A percentile compares a stretch with the other conserved stretches of the same genome.
Conservation (phyloP, 345 rosid genomes). For the Salix purpurea region DNA sequence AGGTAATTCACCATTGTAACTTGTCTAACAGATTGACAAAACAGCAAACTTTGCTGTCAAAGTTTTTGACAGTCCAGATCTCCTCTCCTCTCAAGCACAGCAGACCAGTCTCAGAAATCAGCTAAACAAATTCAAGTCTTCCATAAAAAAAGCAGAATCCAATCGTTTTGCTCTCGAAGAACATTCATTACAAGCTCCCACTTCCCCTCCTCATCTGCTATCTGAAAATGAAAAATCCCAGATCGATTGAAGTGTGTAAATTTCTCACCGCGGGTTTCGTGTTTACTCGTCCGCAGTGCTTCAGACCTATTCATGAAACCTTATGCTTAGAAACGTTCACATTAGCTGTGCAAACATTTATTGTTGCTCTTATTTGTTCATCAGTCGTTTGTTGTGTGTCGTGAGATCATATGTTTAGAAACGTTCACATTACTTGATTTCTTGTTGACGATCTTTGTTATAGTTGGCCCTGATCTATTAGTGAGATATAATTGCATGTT, state of each 20-base stretch:
- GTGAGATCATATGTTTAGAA: no score
- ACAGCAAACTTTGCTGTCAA: slow-evolving; percentile 25
- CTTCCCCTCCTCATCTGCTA: slow-evolving; percentile 3
- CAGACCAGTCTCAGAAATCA: slow-evolving; percentile 21
- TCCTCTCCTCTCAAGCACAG: slow-evolving; percentile 20
- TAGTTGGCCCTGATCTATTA: no score
- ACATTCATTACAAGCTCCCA: not conserved
- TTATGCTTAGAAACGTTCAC: not conserved
- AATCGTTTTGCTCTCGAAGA: not conserved
- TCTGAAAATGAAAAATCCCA: not conserved
- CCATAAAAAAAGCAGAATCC: slow-evolving; percentile 10
- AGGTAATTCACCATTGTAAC: not conserved
- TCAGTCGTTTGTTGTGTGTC: not conserved
- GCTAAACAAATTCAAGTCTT: slow-evolving; percentile 18
- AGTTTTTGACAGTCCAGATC: slow-evolving; percentile 23
- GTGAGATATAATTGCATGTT: no score
- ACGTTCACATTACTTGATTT: no score
- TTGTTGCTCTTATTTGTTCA: not conserved
- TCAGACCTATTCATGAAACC: not conserved
- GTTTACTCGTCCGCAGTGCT: not conserved
- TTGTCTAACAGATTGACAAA: slow-evolving; percentile 22
- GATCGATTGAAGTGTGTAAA: not conserved
- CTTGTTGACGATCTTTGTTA: no score
- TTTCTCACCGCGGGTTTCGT: not conserved
- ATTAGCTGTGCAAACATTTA: not conserved